Evolutionary conservation across 768 basidiomycete genomes (phyloP).

Genomic region (Leccinellum luteum): DNA sequence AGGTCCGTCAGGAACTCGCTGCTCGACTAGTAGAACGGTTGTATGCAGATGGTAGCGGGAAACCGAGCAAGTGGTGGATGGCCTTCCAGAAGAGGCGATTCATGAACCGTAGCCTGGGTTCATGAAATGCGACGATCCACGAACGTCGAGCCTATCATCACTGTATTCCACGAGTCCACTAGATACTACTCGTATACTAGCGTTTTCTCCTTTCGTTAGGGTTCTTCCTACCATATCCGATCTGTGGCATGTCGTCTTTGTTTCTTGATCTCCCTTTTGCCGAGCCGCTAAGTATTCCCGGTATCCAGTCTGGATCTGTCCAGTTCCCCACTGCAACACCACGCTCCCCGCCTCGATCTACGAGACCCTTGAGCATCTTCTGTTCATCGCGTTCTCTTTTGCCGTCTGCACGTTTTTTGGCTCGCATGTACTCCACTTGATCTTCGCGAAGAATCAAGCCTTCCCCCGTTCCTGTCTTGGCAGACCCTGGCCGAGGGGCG

Average conservation of each 20-base stretch:
- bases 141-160: background rate
- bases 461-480: conserved; percentile 78
- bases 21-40: conserved; percentile 81
- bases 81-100: conserved; percentile 97
- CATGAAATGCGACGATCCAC: conserved; percentile 34
- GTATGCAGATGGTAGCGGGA: conserved; percentile 90
- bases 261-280: conserved; percentile 64
- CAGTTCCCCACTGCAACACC: conserved; percentile 67
- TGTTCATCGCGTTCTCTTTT: conserved; percentile 74
- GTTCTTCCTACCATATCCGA: conserved; percentile 87
- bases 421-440: conserved; percentile 82
- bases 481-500: conserved; percentile 81
- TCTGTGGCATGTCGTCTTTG: conserved; percentile 71
- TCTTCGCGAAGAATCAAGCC: conserved; percentile 92
- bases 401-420: conserved; percentile 72
- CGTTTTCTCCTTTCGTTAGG: conserved; percentile 76
- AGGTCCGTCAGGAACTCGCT: conserved; percentile 91
- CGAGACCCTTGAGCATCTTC: conserved; percentile 58
- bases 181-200: conserved; percentile 18
- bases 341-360: conserved; percentile 48
- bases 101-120: conserved; percentile 87
- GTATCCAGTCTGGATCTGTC: conserved; percentile 96
- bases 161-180: conserved; percentile 15
- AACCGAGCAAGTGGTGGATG: conserved; percentile 99
- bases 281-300: conserved; percentile 68